Conservation (phyloP, 2,329 filamentous ascomycete species). For the Arthrobotrys pseudoclavata region DNA sequence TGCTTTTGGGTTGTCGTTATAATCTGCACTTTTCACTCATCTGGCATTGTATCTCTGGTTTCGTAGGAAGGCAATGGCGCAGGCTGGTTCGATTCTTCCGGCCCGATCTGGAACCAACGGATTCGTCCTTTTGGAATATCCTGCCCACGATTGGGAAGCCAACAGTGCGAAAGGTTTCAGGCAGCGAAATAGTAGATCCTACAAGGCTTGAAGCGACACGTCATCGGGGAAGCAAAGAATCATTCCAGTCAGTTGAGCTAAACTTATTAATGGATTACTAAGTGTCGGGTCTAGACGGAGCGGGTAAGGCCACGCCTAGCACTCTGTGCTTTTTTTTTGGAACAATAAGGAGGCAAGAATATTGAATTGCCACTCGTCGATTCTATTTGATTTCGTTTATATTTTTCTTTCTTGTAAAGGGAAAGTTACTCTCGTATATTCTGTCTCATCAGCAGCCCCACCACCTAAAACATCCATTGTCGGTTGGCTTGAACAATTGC, state of each 20-base stretch:
- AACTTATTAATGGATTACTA: conserved; percentile 31
- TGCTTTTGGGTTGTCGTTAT: background rate
- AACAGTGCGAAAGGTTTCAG: conserved; percentile 31
- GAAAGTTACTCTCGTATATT: background rate
- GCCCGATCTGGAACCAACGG: background rate
- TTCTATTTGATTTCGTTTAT: background rate
- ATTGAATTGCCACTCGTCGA: conserved; percentile 16
- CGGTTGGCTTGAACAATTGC: background rate
- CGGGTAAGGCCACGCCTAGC: conserved; percentile 9
- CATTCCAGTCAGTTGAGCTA: conserved; percentile 39
- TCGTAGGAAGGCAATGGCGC: background rate
- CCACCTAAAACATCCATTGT: background rate
- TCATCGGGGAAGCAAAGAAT: conserved; percentile 36
- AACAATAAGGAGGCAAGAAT: background rate
- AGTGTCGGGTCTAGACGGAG: conserved; percentile 7
- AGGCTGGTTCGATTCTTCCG: background rate
- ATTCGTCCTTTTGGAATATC: conserved; percentile 16
- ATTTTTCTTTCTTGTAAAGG: background rate
- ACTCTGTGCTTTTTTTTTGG: background rate
- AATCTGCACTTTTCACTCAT: conserved; percentile 27
- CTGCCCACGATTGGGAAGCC: background rate
- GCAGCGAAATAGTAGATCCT: conserved; percentile 26
- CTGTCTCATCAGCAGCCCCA: background rate
- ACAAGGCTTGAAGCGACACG: conserved; percentile 14
- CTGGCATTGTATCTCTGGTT: conserved; percentile 19